phyloP scores from a whole-genome alignment of 768 basidiomycete genomes.

The Lentinula edodes region DNA sequence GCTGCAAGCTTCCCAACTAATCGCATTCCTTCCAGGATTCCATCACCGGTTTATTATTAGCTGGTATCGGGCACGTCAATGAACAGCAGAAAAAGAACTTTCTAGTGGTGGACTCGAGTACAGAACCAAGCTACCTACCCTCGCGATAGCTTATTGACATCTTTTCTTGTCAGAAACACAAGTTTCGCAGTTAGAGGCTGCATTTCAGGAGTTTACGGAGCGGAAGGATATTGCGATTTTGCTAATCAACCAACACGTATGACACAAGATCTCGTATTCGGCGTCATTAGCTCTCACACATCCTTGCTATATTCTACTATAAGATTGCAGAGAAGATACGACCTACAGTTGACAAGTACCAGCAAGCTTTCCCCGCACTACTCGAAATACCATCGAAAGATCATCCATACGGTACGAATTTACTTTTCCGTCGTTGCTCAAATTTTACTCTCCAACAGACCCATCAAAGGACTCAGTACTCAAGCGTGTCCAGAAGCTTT shows the following conservation, averaged over 20 bases:
- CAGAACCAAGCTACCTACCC: constrained; percentile 16
- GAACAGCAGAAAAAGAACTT: constrained; percentile 97
- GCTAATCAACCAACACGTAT: constrained; percentile 96
- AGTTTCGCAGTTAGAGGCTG: constrained; percentile 81
- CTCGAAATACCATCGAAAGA: constrained; percentile 99
- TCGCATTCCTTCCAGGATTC: constrained; percentile 63
- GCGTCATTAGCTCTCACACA: not conserved
- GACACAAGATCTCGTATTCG: constrained; percentile 20
- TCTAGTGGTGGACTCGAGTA: constrained; percentile 90
- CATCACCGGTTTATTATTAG: constrained; percentile 91
- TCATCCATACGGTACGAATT: constrained; percentile 84
- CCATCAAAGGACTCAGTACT: constrained; percentile 94
- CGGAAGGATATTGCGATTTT: constrained; percentile 94
- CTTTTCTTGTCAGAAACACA: constrained; percentile 68
- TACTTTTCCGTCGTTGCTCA: not conserved
- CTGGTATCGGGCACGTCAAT: constrained; percentile 90
- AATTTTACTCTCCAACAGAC: constrained; percentile 43
- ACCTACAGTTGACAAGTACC: constrained; percentile 90
- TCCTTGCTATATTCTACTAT: constrained; percentile 6
- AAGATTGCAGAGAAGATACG: constrained; percentile 97
- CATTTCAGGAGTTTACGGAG: constrained; percentile 93
- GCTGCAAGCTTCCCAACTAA: constrained; percentile 3
- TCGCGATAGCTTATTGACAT: not conserved
- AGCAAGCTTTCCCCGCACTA: constrained; percentile 92
- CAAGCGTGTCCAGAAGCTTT: constrained; percentile 94